phyloP scores from a whole-genome alignment of 1,139 yeast genomes.

The Nadsonia starkeyi-henricii region DNA sequence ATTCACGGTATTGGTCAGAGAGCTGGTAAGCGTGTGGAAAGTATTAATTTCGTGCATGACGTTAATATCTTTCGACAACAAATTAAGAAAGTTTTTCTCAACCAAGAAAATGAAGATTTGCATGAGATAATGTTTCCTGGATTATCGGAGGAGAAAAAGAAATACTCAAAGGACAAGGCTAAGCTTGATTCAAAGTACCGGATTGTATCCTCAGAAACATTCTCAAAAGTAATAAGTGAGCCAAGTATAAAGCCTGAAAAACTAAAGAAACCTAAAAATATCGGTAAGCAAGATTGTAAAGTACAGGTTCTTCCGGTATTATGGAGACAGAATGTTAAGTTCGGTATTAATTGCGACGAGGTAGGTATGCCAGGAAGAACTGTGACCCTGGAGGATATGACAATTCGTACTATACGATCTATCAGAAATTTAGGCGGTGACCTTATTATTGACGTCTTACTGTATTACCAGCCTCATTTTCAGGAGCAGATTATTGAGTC shows the following conservation, averaged over 20 bases:
- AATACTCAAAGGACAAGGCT: not conserved
- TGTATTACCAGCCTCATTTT: slow-evolving; percentile 63
- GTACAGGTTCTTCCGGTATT: slow-evolving; percentile 13
- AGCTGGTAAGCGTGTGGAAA: slow-evolving; percentile 58
- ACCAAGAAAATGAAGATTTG: slow-evolving; percentile 32
- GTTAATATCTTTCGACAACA: slow-evolving; percentile 55
- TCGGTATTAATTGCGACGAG: slow-evolving; percentile 6
- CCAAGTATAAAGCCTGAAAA: slow-evolving; percentile 19
- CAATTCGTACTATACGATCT: slow-evolving; percentile 65
- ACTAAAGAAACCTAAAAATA: slow-evolving; percentile 16
- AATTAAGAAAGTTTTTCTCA: slow-evolving; percentile 36
- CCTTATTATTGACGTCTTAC: slow-evolving; percentile 67
- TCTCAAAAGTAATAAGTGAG: slow-evolving; percentile 8
- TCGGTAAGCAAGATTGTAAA: slow-evolving; percentile 33
- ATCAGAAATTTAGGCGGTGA: slow-evolving; percentile 68
- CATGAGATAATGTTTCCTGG: slow-evolving; percentile 5
- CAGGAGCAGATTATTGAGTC: slow-evolving; percentile 43
- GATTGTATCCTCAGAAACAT: not conserved
- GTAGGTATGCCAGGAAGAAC: slow-evolving; percentile 27
- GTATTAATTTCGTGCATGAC: slow-evolving; percentile 73
- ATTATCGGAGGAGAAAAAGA: not conserved
- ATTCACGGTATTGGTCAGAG: slow-evolving; percentile 88
- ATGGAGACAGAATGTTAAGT: slow-evolving; percentile 12
- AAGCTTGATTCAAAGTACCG: not conserved
- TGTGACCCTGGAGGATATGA: slow-evolving; percentile 56